Evolutionary conservation across 2,329 filamentous ascomycete genomes (phyloP), one percentile per base, ranked within the genome.

Genomic region (Fusarium sp.): DNA sequence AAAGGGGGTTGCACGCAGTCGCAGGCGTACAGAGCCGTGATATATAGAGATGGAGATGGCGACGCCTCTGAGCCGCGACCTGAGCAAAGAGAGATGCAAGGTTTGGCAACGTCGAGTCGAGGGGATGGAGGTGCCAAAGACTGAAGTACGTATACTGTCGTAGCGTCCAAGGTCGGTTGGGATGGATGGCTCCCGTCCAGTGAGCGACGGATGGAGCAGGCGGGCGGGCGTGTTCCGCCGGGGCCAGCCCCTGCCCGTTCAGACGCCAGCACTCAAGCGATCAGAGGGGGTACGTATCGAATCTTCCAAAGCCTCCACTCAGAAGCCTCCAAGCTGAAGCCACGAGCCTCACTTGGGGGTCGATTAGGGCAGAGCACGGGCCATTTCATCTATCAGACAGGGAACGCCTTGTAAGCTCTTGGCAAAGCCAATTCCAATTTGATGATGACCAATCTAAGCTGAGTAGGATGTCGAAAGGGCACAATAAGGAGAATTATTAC

Each of bases 341-440:
- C 72, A 73, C 65, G 72, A 74, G 69, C 72, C 72, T 74, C 69
- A 73, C 62, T 69, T 39, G 68, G 69, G 64, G 66, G 63, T 67
- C 63, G 66, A 52, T 75, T 75, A 75, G 72, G 72, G 72, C 72
- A 75, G 43, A 67, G 72, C 72, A 75, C 72, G 66, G 72, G 50
- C 72, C 72, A 64, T 57, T 18, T 58, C 13, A 45, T 68, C 74
- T 73, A 75, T 75, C 57, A 69, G 59, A 58, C 72, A 73, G 60
- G 72, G 72, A 70, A 59, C 52, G 58, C 57, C 69, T 64, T 43
- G 56, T 59, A 75, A 73, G 69, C 63, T 35, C 18, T 31, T 43
- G 24, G 22, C 18, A 64, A 64, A 64, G 59, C 65, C 65, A 67
- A 67, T 58, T 64, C 59, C 59, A 61, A 65, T 66, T 65, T 73